phyloP scores from a whole-genome alignment of 495 filamentous ascomycete species.

The Bacidia rubella region DNA sequence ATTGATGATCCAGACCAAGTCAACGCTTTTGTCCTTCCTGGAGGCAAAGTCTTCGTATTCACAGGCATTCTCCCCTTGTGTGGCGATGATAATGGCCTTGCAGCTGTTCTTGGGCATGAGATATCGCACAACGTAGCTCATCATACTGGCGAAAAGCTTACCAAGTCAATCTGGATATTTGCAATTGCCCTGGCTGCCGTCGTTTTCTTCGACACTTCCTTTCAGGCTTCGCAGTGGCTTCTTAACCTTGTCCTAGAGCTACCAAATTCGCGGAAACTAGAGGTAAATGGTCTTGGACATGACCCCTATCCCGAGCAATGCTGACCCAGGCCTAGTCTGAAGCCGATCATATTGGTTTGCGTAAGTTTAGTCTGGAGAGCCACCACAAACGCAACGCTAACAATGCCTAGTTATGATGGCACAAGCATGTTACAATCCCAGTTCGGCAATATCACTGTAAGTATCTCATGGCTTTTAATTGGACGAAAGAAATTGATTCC shows the following conservation, averaged over 20 bases:
- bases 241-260: conserved; percentile 51
- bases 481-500: neutral
- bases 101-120: conserved; percentile 80
- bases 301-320: neutral
- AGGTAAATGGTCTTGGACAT: conserved; percentile 28
- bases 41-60: conserved; percentile 87
- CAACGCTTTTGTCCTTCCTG: conserved; percentile 88
- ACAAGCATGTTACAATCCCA: conserved; percentile 57
- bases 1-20: conserved; percentile 49
- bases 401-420: conserved; percentile 41
- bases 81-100: conserved; percentile 57
- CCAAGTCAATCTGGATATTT: conserved; percentile 20
- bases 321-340: conserved; percentile 27
- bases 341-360: conserved; percentile 81
- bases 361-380: conserved; percentile 31
- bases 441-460: conserved; percentile 48
- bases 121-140: conserved; percentile 85
- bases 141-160: conserved; percentile 67
- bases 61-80: conserved; percentile 68
- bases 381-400: conserved; percentile 17
- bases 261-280: conserved; percentile 59
- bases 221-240: conserved; percentile 25
- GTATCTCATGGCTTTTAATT: neutral
- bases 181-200: conserved; percentile 36
- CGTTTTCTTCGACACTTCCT: conserved; percentile 38